These are phyloP conservation scores for Bacterosira constricta DNA, from an alignment of 108 stramenopile species.

Conservation along the genomic window DNA sequence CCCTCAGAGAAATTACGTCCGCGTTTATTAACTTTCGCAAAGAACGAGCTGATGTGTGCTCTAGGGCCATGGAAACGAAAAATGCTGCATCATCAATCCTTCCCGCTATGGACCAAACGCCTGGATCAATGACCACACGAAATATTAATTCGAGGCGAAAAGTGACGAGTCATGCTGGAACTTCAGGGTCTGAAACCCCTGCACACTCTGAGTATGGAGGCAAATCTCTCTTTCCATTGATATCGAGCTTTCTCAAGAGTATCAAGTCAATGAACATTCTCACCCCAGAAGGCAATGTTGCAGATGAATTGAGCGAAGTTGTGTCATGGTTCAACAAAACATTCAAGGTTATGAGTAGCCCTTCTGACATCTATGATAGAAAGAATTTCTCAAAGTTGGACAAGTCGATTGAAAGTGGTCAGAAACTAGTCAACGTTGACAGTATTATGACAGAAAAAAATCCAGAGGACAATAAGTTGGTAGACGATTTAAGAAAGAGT, in stretches of 20 bases:
- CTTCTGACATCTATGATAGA: slow-evolving; percentile 62
- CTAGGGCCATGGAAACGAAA: neutral
- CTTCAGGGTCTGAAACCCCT: slow-evolving; percentile 35
- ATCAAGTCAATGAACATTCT: slow-evolving; percentile 44
- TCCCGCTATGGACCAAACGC: neutral
- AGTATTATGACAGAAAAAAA: slow-evolving; percentile 25
- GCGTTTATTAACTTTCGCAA: slow-evolving; percentile 54
- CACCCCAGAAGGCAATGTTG: slow-evolving; percentile 57
- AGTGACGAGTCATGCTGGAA: neutral
- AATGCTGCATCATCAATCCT: neutral
- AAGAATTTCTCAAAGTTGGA: slow-evolving; percentile 68
- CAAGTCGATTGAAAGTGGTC: slow-evolving; percentile 63
- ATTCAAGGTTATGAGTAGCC: slow-evolving; percentile 53
- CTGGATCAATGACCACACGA: slow-evolving; percentile 22
- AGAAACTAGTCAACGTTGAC: slow-evolving; percentile 41
- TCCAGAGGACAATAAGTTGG: slow-evolving; percentile 39
- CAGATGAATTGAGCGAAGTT: slow-evolving; percentile 48
- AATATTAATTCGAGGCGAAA: neutral
- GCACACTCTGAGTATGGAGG: slow-evolving; percentile 8
- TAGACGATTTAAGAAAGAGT: slow-evolving; percentile 40
- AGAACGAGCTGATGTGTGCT: slow-evolving; percentile 35
- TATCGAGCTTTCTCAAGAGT: slow-evolving; percentile 47
- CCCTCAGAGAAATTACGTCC: slow-evolving; percentile 51
- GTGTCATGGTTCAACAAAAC: slow-evolving; percentile 42
- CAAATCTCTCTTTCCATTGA: slow-evolving; percentile 39